Evolutionary conservation across 1,284 basidiomycete genomes (phyloP), one percentile per base, ranked within the genome.

Genomic region (Psilocybe mexicana): DNA sequence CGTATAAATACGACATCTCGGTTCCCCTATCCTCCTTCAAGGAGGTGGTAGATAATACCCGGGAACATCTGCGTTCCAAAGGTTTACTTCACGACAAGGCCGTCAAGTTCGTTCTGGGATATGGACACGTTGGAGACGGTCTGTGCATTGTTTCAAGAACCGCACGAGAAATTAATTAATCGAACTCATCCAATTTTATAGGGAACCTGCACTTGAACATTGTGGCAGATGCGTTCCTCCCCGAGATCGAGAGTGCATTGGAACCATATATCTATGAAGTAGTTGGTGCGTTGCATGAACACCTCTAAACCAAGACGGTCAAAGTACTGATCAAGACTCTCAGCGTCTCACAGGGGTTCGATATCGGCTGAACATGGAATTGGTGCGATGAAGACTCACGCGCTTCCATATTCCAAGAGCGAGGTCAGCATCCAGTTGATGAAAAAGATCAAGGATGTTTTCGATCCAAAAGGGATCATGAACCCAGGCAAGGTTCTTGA

Each of bases 1-100:
- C 92, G 4, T 99, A 97, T 81, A 99, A 99, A 78, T 99, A 99
- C 74, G 97, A 99, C 69, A 84, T 99, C 43, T 96, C 93, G 18
- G 86, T 99, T 35, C 96, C 96, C 2, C 81, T 97, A 3, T 80
- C 85, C 23, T 84, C 88, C 66, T 99, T 99, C 84, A 91, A 98
- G 76, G 83, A 86, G 28, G 86, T 98, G 8, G 94, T 98, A 24
- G 90, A 96, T 67, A 78, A 82, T 43, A 90, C 96, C 52, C 80
- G 92, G 57, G 84, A 88, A 57, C 88, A 87, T 54, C 77, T 98
- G 47, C 74, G 81, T 36, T 84, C 86, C 38, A 85, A 88, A 62
- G 94, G 92, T 0, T 74, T 98, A 24, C 74, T 93, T 55, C 82
- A 84, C 24, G 85, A 88, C 38, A 80, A 85, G 51, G 86, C 85